phyloP scores from a whole-genome alignment of 1,139 yeast genomes.

The Sugiyamaella japonica region DNA sequence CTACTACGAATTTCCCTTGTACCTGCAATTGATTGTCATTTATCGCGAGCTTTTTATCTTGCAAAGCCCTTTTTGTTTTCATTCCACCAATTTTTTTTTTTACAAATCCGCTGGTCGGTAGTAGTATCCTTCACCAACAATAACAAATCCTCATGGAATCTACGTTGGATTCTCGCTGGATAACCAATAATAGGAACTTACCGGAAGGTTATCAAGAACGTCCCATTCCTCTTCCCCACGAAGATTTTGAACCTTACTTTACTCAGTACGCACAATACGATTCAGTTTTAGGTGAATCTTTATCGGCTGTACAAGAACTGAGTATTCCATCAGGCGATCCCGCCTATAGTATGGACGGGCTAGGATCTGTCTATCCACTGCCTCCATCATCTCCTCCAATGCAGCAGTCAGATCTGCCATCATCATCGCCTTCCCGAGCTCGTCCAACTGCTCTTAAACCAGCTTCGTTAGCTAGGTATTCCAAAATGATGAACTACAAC shows the following conservation, averaged over 20 bases:
- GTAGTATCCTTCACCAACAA: not conserved
- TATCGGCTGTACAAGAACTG: slow-evolving; percentile 35
- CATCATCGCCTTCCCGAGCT: slow-evolving; percentile 15
- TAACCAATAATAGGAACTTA: slow-evolving; percentile 10
- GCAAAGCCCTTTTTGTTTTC: too few relatives aligned
- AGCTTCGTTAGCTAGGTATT: slow-evolving; percentile 34
- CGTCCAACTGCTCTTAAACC: slow-evolving; percentile 31
- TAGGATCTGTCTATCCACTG: slow-evolving; percentile 13
- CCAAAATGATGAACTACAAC: slow-evolving; percentile 30
- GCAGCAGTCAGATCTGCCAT: slow-evolving; percentile 18
- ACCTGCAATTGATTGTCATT: not conserved
- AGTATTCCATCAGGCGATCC: slow-evolving; percentile 28
- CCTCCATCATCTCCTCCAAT: slow-evolving; percentile 19
- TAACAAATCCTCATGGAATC: slow-evolving; percentile 17
- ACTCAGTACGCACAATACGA: slow-evolving; percentile 38
- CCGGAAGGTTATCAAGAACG: slow-evolving; percentile 19
- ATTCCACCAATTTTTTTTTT: not conserved
- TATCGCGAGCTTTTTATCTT: not conserved
- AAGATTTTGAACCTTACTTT: slow-evolving; percentile 39
- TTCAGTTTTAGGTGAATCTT: slow-evolving; percentile 33
- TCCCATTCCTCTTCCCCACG: slow-evolving; percentile 34
- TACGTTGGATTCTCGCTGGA: slow-evolving; percentile 21
- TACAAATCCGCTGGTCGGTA: slow-evolving; percentile 20
- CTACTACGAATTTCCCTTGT: not conserved
- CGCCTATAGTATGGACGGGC: slow-evolving; percentile 13